Evolutionary conservation across 1,139 yeast species (phyloP).

Genomic region (Candida tropicalis): DNA sequence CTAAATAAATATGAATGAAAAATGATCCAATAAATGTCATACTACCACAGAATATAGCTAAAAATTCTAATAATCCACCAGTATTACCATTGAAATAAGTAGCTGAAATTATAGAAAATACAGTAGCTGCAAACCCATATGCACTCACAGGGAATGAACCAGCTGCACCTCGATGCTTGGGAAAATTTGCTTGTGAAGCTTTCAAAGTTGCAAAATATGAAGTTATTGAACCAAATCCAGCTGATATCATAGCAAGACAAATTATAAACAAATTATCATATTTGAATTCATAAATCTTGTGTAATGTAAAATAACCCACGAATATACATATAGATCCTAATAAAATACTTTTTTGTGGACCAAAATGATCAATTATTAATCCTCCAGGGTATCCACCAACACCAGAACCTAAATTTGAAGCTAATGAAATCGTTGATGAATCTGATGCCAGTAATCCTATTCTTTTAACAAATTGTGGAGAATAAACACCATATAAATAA

Average conservation of each 20-base stretch:
- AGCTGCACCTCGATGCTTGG: constrained; percentile 70
- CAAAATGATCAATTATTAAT: constrained; percentile 58
- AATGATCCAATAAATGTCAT: constrained; percentile 40
- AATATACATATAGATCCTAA: constrained; percentile 56
- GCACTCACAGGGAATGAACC: constrained; percentile 63
- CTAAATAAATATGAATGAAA: constrained; percentile 36
- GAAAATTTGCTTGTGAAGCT: constrained; percentile 71
- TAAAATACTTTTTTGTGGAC: constrained; percentile 55
- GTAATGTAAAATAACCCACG: constrained; percentile 40
- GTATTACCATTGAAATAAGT: constrained; percentile 45
- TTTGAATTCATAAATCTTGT: constrained; percentile 30
- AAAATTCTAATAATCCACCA: constrained; percentile 40
- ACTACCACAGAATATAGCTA: constrained; percentile 40
- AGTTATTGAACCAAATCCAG: constrained; percentile 68
- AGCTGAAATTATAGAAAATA: constrained; percentile 49
- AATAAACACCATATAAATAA: constrained; percentile 68
- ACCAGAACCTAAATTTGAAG: constrained; percentile 64
- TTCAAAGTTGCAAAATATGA: constrained; percentile 69
- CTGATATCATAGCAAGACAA: constrained; percentile 44
- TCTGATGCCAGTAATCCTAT: constrained; percentile 61
- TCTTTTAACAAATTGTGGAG: constrained; percentile 64
- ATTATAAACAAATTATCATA: constrained; percentile 28
- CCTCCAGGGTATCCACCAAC: constrained; percentile 75
- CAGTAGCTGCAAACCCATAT: constrained; percentile 54
- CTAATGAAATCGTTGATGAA: constrained; percentile 65